Conservation (phyloP, 371 early-diverging fungal genomes). For the Mortierella sp. region DNA sequence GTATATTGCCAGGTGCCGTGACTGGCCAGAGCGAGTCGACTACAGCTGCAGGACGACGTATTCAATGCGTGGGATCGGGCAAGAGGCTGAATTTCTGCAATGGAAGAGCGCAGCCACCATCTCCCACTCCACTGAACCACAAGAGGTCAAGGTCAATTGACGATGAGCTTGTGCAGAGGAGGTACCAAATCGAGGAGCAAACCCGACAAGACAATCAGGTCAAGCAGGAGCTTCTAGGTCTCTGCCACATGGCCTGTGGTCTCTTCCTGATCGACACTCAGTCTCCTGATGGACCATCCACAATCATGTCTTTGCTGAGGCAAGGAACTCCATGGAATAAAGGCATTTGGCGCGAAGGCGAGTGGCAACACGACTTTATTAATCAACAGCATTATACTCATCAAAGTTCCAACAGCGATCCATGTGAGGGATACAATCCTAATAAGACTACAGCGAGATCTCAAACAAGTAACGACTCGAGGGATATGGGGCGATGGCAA, state of each 20-base stretch:
- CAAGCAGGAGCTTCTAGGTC: slow-evolving; percentile 47
- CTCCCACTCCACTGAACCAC: neutral
- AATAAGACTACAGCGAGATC: neutral
- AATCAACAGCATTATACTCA: neutral
- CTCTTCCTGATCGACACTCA: slow-evolving; percentile 35
- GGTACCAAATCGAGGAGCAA: slow-evolving; percentile 42
- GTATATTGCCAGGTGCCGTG: slow-evolving; percentile 4
- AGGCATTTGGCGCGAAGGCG: slow-evolving; percentile 54
- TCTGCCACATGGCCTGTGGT: slow-evolving; percentile 55
- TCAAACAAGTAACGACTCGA: neutral
- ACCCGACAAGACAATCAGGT: slow-evolving; percentile 32
- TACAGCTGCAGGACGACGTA: neutral
- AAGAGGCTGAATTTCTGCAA: slow-evolving; percentile 32
- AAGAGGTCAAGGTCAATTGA: slow-evolving; percentile 3
- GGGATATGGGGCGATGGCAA: slow-evolving; percentile 50
- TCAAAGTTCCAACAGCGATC: too few species aligned
- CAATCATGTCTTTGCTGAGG: slow-evolving; percentile 49
- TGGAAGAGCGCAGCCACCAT: slow-evolving; percentile 7
- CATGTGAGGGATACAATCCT: neutral
- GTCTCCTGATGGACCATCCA: slow-evolving; percentile 20
- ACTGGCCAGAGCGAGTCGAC: neutral
- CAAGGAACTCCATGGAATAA: slow-evolving; percentile 46
- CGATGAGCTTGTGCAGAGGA: slow-evolving; percentile 25
- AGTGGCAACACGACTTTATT: slow-evolving; percentile 37
- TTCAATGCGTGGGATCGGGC: slow-evolving; percentile 32